Base-by-base conservation (phyloP, 371 early-diverging fungal species). In the Mucor ambiguus region DNA sequence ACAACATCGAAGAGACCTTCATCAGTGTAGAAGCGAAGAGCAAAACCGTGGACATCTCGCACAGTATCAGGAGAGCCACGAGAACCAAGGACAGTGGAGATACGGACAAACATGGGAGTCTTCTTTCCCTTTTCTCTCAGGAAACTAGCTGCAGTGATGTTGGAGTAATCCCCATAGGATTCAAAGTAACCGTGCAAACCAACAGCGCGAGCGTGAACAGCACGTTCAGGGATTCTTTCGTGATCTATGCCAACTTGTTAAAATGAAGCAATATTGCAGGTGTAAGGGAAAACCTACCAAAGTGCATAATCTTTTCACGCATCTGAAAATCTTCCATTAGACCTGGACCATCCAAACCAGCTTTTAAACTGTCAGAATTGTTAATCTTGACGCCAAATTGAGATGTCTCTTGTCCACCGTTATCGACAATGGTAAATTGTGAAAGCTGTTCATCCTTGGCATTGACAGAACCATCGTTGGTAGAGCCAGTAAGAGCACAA, bases 21-120 rank as follows among this genome's bases (percentile, higher is more conserved):
- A 30, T 85, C 77, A 0, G 88, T 88, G 63, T 87, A 88, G 63
- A 88, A 85, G 30, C 85, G 78, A 44, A 81, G 71, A n/a, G 88
- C 81, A 58, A 88, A 88, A 2, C 88, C 88, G 44, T 86, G 79
- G 6, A 79, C 82, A 60, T 86, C 87, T 41, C 88, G 77, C 1
- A 79, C 85, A 4, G 85, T 83, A 72, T 87, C 87, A 9, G 84
- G 68, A 12, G 81, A 78, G 2, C 85, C 85, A 20, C 71, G 52
- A 20, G 64, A 72, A 16, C 85, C 85, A 6, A 79, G 63, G 0
- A 86, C 86, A 41, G 85, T 87, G 24, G 87, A 87, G 66, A 88
- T 79, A n/a, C 88, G 83, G 9, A 77, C 75, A 76, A 88, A 88
- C 1, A 77, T 70, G 14, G 87, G 87, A 0, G 88, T 88, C 61